Percentiles rank a stretch among this genome's conserved stretches.
These are phyloP conservation scores for Amaranthus palmeri DNA, from an alignment of 148 eudicot species.

Conservation along the genomic window DNA sequence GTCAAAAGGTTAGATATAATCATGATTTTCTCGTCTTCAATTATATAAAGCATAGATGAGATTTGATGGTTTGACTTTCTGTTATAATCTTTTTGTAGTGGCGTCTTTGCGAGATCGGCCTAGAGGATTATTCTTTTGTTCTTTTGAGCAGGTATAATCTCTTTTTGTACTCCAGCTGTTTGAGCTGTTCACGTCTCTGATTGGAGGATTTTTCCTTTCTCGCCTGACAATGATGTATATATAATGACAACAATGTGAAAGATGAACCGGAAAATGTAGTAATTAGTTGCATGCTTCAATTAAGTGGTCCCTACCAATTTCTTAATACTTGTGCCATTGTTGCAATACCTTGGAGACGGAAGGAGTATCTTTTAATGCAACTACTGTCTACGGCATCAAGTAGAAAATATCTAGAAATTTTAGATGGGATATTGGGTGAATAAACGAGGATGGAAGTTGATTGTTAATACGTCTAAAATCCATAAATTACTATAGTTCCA, in stretches of 20 bases:
- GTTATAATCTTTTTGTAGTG: constrained; percentile 44
- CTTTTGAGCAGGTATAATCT: constrained; percentile 77
- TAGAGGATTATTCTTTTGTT: constrained; percentile 90
- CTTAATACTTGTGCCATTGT: too few relatives aligned
- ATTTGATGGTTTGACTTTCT: constrained; percentile 13
- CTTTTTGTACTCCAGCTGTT: constrained; percentile 2
- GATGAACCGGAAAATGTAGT: background rate
- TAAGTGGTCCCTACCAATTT: too few relatives aligned
- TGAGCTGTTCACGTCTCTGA: background rate
- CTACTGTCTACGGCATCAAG: too few relatives aligned
- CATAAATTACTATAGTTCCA: background rate
- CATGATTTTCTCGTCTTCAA: constrained; percentile 1
- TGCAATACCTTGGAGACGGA: too few relatives aligned
- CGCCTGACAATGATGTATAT: background rate
- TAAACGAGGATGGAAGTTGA: background rate
- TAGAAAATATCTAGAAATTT: background rate
- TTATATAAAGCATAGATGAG: background rate
- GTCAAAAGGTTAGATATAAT: constrained; percentile 64
- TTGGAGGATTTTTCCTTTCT: background rate
- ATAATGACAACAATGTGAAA: background rate
- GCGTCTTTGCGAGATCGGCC: constrained; percentile 98
- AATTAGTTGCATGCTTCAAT: background rate
- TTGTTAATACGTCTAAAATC: too few relatives aligned
- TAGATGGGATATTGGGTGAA: background rate
- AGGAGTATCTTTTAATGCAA: too few relatives aligned